Conservation (phyloP, 2,329 filamentous ascomycete species). For the Stemphylium vesicarium region DNA sequence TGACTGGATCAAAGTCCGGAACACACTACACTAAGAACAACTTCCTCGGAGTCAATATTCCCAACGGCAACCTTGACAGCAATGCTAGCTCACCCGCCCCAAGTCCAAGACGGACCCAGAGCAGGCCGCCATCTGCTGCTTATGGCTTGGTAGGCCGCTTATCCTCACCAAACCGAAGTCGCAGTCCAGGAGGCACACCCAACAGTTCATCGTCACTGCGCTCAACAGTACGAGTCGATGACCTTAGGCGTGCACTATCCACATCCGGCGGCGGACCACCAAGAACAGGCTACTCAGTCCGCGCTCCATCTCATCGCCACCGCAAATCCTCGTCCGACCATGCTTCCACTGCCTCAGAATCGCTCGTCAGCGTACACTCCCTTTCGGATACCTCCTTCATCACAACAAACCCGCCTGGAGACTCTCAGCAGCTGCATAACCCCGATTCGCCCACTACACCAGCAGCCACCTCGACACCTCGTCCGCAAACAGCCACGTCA, state of each 20-base stretch:
- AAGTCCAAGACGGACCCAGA: slow-evolving; percentile 42
- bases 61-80: slow-evolving; percentile 45
- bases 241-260: slow-evolving; percentile 55
- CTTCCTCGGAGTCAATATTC: slow-evolving; percentile 64
- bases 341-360: slow-evolving; percentile 65
- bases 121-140: slow-evolving; percentile 40
- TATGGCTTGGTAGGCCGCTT: slow-evolving; percentile 46
- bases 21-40: slow-evolving; percentile 42
- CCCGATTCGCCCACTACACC: slow-evolving; percentile 21
- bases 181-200: slow-evolving; percentile 40
- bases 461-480: slow-evolving; percentile 31
- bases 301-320: slow-evolving; percentile 31
- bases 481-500: slow-evolving; percentile 16
- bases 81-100: slow-evolving; percentile 38
- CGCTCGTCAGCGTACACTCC: slow-evolving; percentile 73
- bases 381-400: slow-evolving; percentile 67
- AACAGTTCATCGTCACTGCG: slow-evolving; percentile 46
- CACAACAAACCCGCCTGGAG: slow-evolving; percentile 29
- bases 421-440: slow-evolving; percentile 1
- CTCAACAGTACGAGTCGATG: slow-evolving; percentile 53
- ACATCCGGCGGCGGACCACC: slow-evolving; percentile 39
- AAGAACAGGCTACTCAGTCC: slow-evolving; percentile 39
- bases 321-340: slow-evolving; percentile 53
- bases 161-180: slow-evolving; percentile 34
- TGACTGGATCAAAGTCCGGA: slow-evolving; percentile 72